Evolutionary conservation across 2,329 filamentous ascomycete genomes (phyloP), one percentile per base, ranked within the genome.

Genomic region (Keithomyces neogunnii): DNA sequence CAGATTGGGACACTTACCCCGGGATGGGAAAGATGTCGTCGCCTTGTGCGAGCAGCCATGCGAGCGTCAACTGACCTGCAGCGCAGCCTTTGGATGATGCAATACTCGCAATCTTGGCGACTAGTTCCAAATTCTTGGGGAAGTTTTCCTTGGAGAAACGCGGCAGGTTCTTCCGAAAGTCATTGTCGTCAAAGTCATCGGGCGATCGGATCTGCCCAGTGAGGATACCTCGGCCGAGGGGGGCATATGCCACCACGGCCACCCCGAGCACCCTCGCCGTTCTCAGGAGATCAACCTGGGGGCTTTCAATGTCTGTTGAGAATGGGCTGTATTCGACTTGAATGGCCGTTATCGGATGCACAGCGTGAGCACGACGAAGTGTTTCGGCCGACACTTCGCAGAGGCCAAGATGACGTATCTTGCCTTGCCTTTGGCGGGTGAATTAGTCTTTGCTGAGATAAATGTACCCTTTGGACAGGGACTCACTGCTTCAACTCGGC

Each of bases 1-100:
- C 19, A 19, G 19, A 19, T 19, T 19, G 19, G 19, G 1, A 1
- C 19, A 19, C 19, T 19, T 19, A 19, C 19, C 19, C 76, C 0
- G 73, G 75, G 48, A 78, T 86, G 0, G 84, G 79, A 58, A 82
- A 75, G 47, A 86, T 69, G 56, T 83, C 77, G 2, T 76, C 70
- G 0, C 78, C 79, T 58, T 85, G 81, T 3, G 74, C 74, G 56
- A 83, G 58, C 51, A 86, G 57, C 82, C 83, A 87, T 0, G 82
- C 82, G 31, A 86, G 68, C 1, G 79, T 76, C 33, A 88, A 61
- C 60, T 88, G 77, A 1, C 71, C 72, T 0, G 79, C 57, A 0
- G 82, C 82, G 45, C 70, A 72, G 5, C 61, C 73, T 65, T 86
- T 84, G 54, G 66, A 69, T 42, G 72, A 65, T 0, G 79, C 80